A percentile compares a stretch with the other conserved stretches of the same genome.
Conservation (phyloP, 2,329 filamentous ascomycete species). For the Monosporascus sp. region DNA sequence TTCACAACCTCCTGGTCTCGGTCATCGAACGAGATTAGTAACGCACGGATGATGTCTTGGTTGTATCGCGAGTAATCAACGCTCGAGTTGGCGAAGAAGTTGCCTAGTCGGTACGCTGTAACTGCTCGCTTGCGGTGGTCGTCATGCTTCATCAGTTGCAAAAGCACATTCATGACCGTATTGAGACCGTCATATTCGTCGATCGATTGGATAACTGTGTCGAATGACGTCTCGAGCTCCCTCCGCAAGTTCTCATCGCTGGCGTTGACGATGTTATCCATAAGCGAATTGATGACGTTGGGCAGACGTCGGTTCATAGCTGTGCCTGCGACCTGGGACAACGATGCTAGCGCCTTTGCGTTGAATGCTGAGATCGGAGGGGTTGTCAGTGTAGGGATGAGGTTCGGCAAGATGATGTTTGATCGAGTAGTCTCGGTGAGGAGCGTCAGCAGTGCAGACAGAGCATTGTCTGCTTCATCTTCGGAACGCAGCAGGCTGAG, state of each 20-base stretch:
- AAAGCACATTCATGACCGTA: constrained; percentile 88
- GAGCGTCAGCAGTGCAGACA: constrained; percentile 87
- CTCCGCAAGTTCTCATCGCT: constrained; percentile 66
- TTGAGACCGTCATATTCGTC: constrained; percentile 96
- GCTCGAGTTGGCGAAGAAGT: constrained; percentile 75
- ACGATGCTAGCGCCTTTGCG: constrained; percentile 83
- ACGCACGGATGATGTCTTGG: constrained; percentile 84
- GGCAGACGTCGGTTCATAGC: constrained; percentile 89
- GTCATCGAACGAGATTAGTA: constrained; percentile 91
- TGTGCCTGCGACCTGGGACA: constrained; percentile 84
- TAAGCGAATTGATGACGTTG: constrained; percentile 84
- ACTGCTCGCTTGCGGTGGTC: constrained; percentile 79
- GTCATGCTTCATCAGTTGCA: constrained; percentile 83
- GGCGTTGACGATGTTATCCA: constrained; percentile 82
- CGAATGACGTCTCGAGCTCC: constrained; percentile 77
- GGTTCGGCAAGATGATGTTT: constrained; percentile 93
- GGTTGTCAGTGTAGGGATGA: constrained; percentile 87
- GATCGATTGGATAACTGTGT: constrained; percentile 84
- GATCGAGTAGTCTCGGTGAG: constrained; percentile 90
- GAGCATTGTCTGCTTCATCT: constrained; percentile 81
- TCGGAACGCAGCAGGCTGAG: constrained; percentile 85
- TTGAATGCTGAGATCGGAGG: constrained; percentile 93
- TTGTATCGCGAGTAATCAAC: constrained; percentile 95
- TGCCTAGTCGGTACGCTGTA: constrained; percentile 73
- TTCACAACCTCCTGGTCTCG: constrained; percentile 79